phyloP scores from a whole-genome alignment of 2,329 filamentous ascomycete species.

The Pseudogymnoascus sp. region DNA sequence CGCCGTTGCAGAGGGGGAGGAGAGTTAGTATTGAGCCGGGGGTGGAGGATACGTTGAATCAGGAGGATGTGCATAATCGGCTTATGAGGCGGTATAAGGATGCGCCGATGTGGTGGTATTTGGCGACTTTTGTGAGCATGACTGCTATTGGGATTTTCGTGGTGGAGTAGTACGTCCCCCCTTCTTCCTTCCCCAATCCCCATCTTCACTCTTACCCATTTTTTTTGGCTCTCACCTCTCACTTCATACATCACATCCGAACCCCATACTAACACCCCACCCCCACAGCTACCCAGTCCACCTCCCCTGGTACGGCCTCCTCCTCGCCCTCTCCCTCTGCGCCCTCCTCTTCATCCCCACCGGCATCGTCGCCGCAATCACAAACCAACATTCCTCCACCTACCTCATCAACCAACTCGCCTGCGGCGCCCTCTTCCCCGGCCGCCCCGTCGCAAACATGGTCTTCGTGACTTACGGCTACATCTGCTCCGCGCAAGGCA shows the following conservation, averaged over 20 bases:
- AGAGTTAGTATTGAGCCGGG: constrained; percentile 32
- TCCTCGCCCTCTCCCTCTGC: constrained; percentile 70
- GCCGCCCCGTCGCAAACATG: constrained; percentile 84
- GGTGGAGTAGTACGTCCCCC: constrained; percentile 62
- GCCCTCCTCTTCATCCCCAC: constrained; percentile 81
- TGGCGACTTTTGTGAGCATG: constrained; percentile 67
- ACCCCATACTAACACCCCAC: constrained; percentile 19
- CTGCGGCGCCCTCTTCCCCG: constrained; percentile 73
- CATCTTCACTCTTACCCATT: no score
- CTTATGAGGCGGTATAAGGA: constrained; percentile 78
- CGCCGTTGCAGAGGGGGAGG: constrained; percentile 12
- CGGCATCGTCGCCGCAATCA: constrained; percentile 87
- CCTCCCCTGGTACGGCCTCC: constrained; percentile 76
- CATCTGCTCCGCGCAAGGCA: constrained; percentile 78
- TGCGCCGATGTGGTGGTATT: constrained; percentile 73
- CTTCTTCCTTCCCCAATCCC: no score
- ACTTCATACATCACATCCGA: no score
- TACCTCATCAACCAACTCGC: constrained; percentile 82
- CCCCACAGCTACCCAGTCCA: constrained; percentile 64
- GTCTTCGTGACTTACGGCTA: constrained; percentile 89
- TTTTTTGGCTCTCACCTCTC: no score
- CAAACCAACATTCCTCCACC: constrained; percentile 79
- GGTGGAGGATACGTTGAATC: constrained; percentile 47
- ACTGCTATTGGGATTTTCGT: constrained; percentile 71
- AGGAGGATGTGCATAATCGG: constrained; percentile 75